phyloP scores from a whole-genome alignment of 2,329 filamentous ascomycete genomes.

The Microdochium nivale region DNA sequence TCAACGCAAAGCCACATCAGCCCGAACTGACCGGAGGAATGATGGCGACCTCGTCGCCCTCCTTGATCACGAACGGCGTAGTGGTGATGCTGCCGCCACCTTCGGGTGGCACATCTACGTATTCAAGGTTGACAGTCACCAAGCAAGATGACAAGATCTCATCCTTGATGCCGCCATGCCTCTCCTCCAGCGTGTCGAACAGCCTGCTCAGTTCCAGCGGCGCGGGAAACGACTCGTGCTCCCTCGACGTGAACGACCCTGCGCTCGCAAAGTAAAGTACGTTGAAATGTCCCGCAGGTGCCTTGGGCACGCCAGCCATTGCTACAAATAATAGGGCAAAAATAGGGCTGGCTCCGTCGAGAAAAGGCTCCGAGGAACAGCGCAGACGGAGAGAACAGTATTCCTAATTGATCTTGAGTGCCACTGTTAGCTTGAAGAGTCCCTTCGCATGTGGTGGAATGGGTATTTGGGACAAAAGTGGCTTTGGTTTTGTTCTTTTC shows the following conservation, averaged over 20 bases:
- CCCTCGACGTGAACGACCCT: constrained; percentile 60
- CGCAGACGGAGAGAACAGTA: neutral
- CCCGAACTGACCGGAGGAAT: constrained; percentile 86
- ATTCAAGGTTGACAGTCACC: constrained; percentile 73
- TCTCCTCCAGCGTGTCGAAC: constrained; percentile 58
- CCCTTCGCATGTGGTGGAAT: neutral
- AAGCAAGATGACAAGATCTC: constrained; percentile 65
- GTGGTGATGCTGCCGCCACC: constrained; percentile 16
- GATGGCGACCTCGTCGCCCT: constrained; percentile 77
- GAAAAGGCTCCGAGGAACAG: too few relatives aligned
- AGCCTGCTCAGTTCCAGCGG: constrained; percentile 55
- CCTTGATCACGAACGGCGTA: constrained; percentile 45
- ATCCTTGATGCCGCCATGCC: constrained; percentile 59
- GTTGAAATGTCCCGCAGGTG: constrained; percentile 60
- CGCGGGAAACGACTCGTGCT: constrained; percentile 56
- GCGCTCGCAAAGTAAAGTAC: constrained; percentile 78
- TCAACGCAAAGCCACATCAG: too few relatives aligned
- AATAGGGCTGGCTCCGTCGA: too few relatives aligned
- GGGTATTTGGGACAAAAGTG: constrained; percentile 6
- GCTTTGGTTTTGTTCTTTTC: constrained; percentile 32
- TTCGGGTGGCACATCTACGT: constrained; percentile 59
- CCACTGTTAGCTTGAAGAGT: constrained; percentile 3
- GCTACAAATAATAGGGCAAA: too few relatives aligned
- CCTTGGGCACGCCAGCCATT: constrained; percentile 31
- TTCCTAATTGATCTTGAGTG: neutral